Base-by-base conservation (phyloP, 352 stramenopile genomes). In the Phytophthora tubulina region DNA sequence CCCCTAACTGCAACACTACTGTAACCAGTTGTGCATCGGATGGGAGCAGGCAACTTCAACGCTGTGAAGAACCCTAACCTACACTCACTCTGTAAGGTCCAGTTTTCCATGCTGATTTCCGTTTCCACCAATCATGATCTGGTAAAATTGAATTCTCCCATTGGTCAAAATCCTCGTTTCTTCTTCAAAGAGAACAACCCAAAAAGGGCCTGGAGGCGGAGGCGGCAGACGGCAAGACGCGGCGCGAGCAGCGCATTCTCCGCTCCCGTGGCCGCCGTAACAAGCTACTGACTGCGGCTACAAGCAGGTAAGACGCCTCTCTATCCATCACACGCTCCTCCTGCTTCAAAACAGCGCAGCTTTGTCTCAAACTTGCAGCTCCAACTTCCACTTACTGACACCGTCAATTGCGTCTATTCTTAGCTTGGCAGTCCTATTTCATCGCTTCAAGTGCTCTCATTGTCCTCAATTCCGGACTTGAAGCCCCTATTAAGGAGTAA, bases 121-220 rank as follows among this genome's bases (percentile, higher is more conserved):
- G 30, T 57, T 57, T 57, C 14, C 15, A 39, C 39, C 30, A 53
- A 44, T 63, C 17, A 13, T 21, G 55, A 42, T 45, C 33, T 45
- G 55, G 55, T 42, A 17, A 32, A 52, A 31, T 9, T 11, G 15
- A 41, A 41, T 31, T 32, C 48, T 63, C 7, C 41, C 9, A 63
- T 63, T 63, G 55, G 55, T 33, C 32, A 48, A 63, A 63, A 54
- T 32, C 31, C 81, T 51, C 21, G 49, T 13, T 68, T 76, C 56
- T 76, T 69, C 68, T 76, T 70, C 70, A 70, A 74, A 74, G 59
- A 73, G 60, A 73, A 76, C 72, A 79, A 76, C 63, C 46, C 63
- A 79, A 75, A 79, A 67, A 36, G 51, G 44, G 50, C 61, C 46
- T 32, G 42, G 39, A 59, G 49, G 63, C 39, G 50, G 45, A 55